Percentiles rank a stretch among this genome's conserved stretches.
Evolutionary conservation across 2,329 filamentous ascomycete genomes (phyloP).

Genomic region (Xylariaceae sp.): DNA sequence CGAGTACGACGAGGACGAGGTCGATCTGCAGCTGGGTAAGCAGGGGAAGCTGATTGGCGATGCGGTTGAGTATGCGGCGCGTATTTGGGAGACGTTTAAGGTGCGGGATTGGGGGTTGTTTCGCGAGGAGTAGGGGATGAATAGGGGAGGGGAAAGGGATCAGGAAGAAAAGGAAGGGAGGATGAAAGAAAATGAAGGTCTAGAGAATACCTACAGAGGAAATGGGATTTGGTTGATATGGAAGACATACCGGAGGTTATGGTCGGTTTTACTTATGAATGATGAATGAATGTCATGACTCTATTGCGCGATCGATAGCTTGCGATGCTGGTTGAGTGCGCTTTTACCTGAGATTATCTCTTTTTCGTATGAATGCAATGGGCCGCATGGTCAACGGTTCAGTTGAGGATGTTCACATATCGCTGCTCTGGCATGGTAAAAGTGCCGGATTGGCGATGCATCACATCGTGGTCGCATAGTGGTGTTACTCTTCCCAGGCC

Average conservation of each 20-base stretch:
- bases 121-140: constrained; percentile 28
- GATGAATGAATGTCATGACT: neutral
- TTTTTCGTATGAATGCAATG: too few species aligned
- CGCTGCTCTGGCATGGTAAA: too few species aligned
- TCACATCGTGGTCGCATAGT: too few species aligned
- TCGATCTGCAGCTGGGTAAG: constrained; percentile 61
- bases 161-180: neutral
- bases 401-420: too few species aligned
- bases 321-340: neutral
- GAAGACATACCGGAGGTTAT: too few species aligned
- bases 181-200: too few species aligned
- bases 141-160: neutral
- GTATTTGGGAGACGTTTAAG: constrained; percentile 67
- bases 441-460: too few species aligned
- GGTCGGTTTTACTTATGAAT: neutral
- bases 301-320: neutral
- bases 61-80: constrained; percentile 60
- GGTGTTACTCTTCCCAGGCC: too few species aligned
- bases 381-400: too few species aligned
- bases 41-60: constrained; percentile 64
- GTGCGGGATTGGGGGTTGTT: constrained; percentile 80
- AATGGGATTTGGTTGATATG: too few species aligned
- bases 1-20: constrained; percentile 66
- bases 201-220: too few species aligned
- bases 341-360: too few species aligned